Conservation (phyloP, 2,329 filamentous ascomycete genomes). For the Ambrosiella xylebori region DNA sequence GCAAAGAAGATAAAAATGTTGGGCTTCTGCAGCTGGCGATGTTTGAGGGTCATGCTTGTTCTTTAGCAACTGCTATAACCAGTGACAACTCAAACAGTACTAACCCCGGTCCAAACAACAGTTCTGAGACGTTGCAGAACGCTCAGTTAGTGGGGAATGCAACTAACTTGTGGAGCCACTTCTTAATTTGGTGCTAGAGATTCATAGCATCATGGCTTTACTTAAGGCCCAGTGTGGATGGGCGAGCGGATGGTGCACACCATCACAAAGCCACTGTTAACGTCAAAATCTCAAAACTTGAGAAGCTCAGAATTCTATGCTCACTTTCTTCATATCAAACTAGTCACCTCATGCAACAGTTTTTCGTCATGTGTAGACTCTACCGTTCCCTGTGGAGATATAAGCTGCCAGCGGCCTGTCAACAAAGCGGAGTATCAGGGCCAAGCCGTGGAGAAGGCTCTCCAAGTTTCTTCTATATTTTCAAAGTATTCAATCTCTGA, state of each 20-base stretch:
- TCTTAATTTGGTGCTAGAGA: neutral
- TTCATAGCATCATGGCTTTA: neutral
- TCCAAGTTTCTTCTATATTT: too few relatives aligned
- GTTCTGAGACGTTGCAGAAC: neutral
- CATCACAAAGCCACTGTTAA: neutral
- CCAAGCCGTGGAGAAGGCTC: too few relatives aligned
- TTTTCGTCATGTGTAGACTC: neutral
- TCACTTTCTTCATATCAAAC: too few relatives aligned
- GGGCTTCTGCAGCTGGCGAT: neutral
- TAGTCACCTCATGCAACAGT: too few relatives aligned
- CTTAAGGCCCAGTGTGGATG: neutral
- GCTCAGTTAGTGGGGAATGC: neutral
- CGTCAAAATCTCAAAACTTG: neutral
- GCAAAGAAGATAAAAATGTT: neutral
- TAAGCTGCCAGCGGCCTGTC: too few relatives aligned
- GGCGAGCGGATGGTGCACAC: neutral
- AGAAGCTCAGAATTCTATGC: neutral
- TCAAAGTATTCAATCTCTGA: too few relatives aligned
- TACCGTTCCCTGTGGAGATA: too few relatives aligned
- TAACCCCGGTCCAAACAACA: neutral
- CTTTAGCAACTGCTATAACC: neutral
- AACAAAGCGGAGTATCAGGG: too few relatives aligned
- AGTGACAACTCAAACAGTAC: neutral
- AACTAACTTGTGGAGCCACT: slow-evolving; percentile 1
- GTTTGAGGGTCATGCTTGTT: neutral